These are phyloP conservation scores for Oryza meyeriana DNA, from an alignment of 176 grass and related monocot genomes.

Conservation along the genomic window DNA sequence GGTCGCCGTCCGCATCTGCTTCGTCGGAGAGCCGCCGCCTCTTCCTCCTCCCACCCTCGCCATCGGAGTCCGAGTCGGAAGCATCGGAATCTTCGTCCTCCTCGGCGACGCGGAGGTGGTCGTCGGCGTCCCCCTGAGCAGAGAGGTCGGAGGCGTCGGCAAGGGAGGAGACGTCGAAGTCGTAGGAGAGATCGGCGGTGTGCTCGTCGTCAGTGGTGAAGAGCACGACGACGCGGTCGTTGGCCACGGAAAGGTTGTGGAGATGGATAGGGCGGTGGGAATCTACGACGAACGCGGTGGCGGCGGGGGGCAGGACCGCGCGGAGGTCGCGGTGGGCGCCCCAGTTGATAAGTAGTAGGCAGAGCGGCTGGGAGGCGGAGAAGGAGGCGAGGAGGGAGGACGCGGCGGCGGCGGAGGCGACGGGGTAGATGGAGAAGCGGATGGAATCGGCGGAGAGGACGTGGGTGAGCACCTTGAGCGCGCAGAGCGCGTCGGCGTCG, in stretches of 20 bases:
- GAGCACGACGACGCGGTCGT: conserved; percentile 67
- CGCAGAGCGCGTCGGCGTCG: conserved; percentile 82
- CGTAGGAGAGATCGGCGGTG: conserved; percentile 71
- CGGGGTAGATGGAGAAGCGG: conserved; percentile 53
- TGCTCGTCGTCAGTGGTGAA: conserved; percentile 76
- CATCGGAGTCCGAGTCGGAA: conserved; percentile 43
- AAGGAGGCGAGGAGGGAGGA: conserved; percentile 36
- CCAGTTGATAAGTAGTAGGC: conserved; percentile 76
- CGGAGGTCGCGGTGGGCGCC: conserved; percentile 69
- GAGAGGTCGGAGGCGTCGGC: conserved; percentile 73
- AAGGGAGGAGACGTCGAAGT: conserved; percentile 70
- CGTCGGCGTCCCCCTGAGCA: conserved; percentile 35
- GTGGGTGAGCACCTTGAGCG: conserved; percentile 58
- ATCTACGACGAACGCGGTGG: conserved; percentile 62
- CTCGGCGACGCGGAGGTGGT: conserved; percentile 6
- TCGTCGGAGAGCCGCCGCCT: conserved; percentile 28
- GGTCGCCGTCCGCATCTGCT: conserved; percentile 41
- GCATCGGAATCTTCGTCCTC: conserved; percentile 32
- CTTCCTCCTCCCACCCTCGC: conserved; percentile 48
- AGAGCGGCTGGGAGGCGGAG: conserved; percentile 35
- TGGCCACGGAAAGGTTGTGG: conserved; percentile 66
- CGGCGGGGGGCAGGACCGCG: conserved; percentile 41
- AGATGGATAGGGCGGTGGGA: conserved; percentile 80
- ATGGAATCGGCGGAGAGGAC: conserved; percentile 55
- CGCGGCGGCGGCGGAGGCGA: conserved; percentile 43